These are phyloP conservation scores for Hibiscus trionum DNA, from an alignment of 345 rosid species.

Conservation along the genomic window DNA sequence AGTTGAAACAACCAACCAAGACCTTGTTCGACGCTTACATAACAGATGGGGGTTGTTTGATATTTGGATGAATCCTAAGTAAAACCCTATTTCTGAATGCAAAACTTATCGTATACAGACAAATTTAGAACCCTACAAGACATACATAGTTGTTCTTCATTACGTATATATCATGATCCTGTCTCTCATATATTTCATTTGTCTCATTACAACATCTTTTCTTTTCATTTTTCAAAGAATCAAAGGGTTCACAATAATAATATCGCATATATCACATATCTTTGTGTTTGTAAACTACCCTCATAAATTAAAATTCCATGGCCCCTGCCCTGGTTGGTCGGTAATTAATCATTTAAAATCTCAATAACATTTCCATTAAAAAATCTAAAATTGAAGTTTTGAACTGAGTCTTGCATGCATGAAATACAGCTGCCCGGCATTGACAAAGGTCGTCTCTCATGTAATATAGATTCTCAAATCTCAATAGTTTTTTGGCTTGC, in stretches of 20 bases:
- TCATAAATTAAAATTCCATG: background rate
- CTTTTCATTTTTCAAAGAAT: no score
- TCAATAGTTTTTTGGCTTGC: background rate
- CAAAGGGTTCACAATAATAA: background rate
- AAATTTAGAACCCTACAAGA: background rate
- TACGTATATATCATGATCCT: background rate
- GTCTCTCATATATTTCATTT: background rate
- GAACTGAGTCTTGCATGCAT: background rate
- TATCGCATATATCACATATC: background rate
- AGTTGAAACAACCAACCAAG: background rate
- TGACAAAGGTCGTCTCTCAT: background rate
- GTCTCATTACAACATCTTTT: background rate
- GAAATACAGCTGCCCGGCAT: slow-evolving; percentile 4
- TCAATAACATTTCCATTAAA: background rate
- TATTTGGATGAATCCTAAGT: slow-evolving; percentile 5
- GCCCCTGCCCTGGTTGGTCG: background rate
- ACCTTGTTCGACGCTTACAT: background rate
- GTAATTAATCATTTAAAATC: background rate
- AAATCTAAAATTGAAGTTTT: background rate
- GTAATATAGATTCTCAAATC: background rate
- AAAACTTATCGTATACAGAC: background rate
- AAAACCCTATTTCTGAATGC: slow-evolving; percentile 13
- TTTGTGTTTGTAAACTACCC: background rate
- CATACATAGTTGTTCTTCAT: background rate
- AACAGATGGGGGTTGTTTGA: background rate